Base-by-base conservation (phyloP, 495 filamentous ascomycete species). In the Aspergillus leporis region DNA sequence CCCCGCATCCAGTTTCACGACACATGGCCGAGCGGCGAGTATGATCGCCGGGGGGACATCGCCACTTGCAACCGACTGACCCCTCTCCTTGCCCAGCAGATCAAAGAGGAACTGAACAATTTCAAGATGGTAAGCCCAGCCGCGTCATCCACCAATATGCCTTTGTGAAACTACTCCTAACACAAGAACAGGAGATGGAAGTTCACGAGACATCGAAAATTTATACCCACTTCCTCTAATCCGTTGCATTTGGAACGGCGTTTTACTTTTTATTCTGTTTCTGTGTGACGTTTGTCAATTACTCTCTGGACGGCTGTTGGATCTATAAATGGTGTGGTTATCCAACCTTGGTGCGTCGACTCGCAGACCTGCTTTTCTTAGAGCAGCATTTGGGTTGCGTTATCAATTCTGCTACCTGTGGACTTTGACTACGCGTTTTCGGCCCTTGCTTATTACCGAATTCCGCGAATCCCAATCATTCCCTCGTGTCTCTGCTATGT, bases 101-200 rank as follows among this genome's bases (percentile, higher is more conserved):
- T 99, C 77, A 98, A 98, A 78, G 94, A 99, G 76, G 94, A 99
- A 76, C 81, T 99, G 64, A 99, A 99, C 77, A 93, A 87, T 62
- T 99, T 98, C 81, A 99, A 98, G 70, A 98, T 99, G 94, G 94
- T 97, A 72, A 59, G 88, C 79, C 28, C 12, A 5, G n/a, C 22
- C 19, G 7, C 0, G 23, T 9, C 21, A 30, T 28, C 21, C n/a
- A n/a, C 6, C 3, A 3, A 19, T 10, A 18, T 12, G 10, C 4
- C 10, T 25, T 22, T 7, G 31, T 47, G 9, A n/a, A 14, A 4
- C 51, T 21, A 32, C 56, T 62, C 71, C 81, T 63, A 81, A 62
- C 70, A 67, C 67, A 14, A 32, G n/a, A 18, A 31, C 41, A 98
- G 95, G 94, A 99, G 77, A 99, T 99, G 94, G 94, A 98, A 80